Evolutionary conservation across 164 flowering plant species (phyloP).

Genomic region (Berberis vulgaris): DNA sequence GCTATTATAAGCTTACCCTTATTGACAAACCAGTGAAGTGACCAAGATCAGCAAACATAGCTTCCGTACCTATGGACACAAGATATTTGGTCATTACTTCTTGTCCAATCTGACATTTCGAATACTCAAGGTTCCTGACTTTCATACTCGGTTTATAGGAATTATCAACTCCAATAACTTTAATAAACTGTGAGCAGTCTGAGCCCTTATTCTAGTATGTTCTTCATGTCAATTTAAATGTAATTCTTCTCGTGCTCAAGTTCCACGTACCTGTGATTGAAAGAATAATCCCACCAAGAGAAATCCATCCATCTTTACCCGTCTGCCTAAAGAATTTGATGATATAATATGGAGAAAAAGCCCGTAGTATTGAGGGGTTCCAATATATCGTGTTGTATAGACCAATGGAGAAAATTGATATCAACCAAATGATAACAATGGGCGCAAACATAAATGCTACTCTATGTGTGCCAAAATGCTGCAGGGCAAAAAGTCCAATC

Average conservation of each 20-base stretch:
- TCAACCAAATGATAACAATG: background rate
- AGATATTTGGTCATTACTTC: background rate
- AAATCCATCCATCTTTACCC: constrained; percentile 2
- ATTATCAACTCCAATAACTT: no score
- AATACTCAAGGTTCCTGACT: no score
- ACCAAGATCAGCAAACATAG: constrained; percentile 86
- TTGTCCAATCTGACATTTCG: no score
- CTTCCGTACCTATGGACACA: constrained; percentile 48
- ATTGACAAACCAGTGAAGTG: constrained; percentile 41
- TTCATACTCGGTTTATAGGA: no score
- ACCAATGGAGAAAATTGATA: background rate
- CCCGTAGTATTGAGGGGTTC: background rate
- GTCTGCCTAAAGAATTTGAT: background rate
- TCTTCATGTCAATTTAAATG: no score
- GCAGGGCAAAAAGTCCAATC: background rate
- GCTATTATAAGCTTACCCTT: background rate
- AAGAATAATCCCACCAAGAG: background rate
- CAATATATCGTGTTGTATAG: background rate
- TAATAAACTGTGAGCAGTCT: no score
- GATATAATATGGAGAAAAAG: background rate
- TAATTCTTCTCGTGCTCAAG: no score
- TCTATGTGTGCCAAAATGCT: background rate
- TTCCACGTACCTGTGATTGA: background rate
- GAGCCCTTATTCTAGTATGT: no score
- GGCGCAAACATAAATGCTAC: constrained; percentile 1